Conservation (phyloP, 176 grass and related monocot genomes). For the Alopecurus myosuroides region DNA sequence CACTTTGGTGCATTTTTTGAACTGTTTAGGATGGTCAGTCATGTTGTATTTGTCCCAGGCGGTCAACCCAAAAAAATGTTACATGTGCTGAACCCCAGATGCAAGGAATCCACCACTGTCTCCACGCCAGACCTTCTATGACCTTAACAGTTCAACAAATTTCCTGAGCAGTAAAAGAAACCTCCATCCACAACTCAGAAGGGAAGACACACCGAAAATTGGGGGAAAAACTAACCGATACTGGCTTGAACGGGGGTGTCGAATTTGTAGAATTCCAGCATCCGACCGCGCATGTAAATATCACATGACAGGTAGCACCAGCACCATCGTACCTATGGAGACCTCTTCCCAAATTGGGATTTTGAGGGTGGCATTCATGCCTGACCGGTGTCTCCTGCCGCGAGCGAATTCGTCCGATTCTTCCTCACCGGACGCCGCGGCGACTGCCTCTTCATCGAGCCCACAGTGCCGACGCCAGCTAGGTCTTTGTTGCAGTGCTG, state of each 20-base stretch:
- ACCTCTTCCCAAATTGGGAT: too few species aligned
- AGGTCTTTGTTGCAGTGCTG: too few species aligned
- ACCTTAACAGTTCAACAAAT: conserved; percentile 20
- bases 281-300: conserved; percentile 63
- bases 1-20: conserved; percentile 46
- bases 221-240: conserved; percentile 27
- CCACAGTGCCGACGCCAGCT: too few species aligned
- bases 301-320: conserved; percentile 72
- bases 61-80: conserved; percentile 58
- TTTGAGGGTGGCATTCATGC: too few species aligned
- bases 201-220: not conserved
- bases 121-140: conserved; percentile 52
- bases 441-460: too few species aligned
- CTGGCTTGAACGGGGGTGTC: conserved; percentile 65
- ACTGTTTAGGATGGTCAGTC: conserved; percentile 40
- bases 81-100: conserved; percentile 43
- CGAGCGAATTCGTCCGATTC: too few species aligned
- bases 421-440: too few species aligned
- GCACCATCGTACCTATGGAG: conserved; percentile 14
- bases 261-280: conserved; percentile 52
- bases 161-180: not conserved
- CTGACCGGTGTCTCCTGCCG: too few species aligned
- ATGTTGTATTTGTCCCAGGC: too few species aligned
- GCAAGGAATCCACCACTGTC: conserved; percentile 53
- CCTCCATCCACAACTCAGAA: too few species aligned